phyloP scores from a whole-genome alignment of 495 filamentous ascomycete species.

The Xeromyces bisporus region DNA sequence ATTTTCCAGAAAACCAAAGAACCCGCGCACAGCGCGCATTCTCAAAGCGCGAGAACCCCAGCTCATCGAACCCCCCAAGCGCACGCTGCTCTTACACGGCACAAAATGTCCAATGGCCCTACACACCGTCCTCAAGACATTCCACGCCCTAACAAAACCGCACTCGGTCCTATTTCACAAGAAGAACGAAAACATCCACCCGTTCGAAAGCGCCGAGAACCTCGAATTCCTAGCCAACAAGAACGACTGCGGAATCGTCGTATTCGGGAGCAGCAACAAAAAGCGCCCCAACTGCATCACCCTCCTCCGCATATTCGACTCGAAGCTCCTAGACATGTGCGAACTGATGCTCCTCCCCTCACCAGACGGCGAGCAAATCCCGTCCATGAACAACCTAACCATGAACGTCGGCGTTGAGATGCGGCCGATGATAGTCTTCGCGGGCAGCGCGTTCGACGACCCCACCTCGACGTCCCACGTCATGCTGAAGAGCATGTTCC shows the following conservation, averaged over 20 bases:
- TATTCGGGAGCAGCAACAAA: constrained; percentile 72
- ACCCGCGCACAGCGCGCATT: constrained; percentile 82
- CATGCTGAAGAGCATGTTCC: constrained; percentile 68
- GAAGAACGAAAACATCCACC: constrained; percentile 75
- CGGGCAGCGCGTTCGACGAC: constrained; percentile 70
- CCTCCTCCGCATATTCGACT: constrained; percentile 61
- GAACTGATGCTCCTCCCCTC: constrained; percentile 64
- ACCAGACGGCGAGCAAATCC: constrained; percentile 42
- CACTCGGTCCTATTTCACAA: constrained; percentile 77
- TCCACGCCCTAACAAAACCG: constrained; percentile 65
- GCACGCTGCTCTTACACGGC: constrained; percentile 68
- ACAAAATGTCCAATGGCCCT: constrained; percentile 61
- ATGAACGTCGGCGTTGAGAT: constrained; percentile 52
- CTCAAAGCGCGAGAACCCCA: constrained; percentile 87
- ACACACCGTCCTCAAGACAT: constrained; percentile 64
- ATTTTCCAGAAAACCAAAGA: constrained; percentile 66
- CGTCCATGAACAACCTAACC: constrained; percentile 69
- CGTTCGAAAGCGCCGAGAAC: constrained; percentile 75
- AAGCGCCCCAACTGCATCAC: constrained; percentile 86
- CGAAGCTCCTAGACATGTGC: constrained; percentile 82
- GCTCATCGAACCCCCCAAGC: constrained; percentile 70
- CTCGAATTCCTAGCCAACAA: constrained; percentile 89
- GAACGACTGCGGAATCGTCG: constrained; percentile 71
- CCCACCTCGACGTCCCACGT: constrained; percentile 55
- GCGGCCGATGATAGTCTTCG: constrained; percentile 76